phyloP scores from a whole-genome alignment of 2,329 filamentous ascomycete species.

The Aspergillus thermomutatus region DNA sequence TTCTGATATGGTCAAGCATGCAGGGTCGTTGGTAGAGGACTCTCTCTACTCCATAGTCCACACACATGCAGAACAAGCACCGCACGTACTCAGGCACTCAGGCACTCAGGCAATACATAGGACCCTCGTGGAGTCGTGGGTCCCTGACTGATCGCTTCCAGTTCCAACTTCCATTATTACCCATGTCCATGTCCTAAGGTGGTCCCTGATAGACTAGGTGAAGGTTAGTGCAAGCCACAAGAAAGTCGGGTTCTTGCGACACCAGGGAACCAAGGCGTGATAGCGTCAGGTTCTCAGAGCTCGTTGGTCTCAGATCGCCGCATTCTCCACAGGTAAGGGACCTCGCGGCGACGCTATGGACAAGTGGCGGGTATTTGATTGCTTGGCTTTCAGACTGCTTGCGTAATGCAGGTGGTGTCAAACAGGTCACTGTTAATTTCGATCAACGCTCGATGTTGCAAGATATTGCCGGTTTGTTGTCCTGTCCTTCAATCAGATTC shows the following conservation, averaged over 20 bases:
- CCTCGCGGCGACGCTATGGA: constrained; percentile 27
- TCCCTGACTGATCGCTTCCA: constrained; percentile 3
- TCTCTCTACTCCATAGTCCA: too few species aligned
- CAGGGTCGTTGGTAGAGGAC: neutral
- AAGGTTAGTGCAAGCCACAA: neutral
- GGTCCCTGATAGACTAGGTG: neutral
- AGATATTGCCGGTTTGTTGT: neutral
- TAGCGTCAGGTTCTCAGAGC: constrained; percentile 25
- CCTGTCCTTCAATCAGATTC: constrained; percentile 1
- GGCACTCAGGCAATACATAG: too few species aligned
- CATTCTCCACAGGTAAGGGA: constrained; percentile 38
- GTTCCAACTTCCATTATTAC: too few species aligned
- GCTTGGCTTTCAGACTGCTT: constrained; percentile 31
- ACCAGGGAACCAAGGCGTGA: constrained; percentile 16
- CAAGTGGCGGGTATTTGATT: constrained; percentile 29
- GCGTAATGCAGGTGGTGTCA: constrained; percentile 31
- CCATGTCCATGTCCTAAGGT: neutral
- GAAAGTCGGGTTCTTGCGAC: constrained; percentile 1
- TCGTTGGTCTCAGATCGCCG: constrained; percentile 29
- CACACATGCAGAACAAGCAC: neutral
- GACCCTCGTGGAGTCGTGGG: constrained; percentile 15
- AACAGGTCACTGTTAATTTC: constrained; percentile 27
- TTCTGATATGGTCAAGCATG: neutral
- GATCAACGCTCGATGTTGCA: constrained; percentile 27
- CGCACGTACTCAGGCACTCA: neutral